Evolutionary conservation across 2,329 filamentous ascomycete genomes (phyloP), one percentile per base, ranked within the genome.

Genomic region (Pseudogymnoascus sp.): DNA sequence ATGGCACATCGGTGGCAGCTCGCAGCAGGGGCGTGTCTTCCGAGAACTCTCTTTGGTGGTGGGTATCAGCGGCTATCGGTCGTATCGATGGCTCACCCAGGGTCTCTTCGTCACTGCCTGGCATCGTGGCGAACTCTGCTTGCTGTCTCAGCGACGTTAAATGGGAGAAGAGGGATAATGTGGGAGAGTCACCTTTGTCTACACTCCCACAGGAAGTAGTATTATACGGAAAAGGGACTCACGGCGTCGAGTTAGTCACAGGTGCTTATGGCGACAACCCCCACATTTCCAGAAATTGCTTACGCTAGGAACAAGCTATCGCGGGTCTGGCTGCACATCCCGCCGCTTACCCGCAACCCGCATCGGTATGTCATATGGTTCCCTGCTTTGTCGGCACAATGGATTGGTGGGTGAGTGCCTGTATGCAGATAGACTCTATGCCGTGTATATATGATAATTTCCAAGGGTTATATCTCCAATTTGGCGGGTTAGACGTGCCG

Each of bases 1-100:
- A 62, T 9, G 57, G 57, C 15, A 57, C 25, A 60, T 62, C 57
- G 18, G 47, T 61, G 15, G 57, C 60, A 3, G 60, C 60, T 35
- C 20, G 47, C n/a, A 61, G 30, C 20, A 61, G 33, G 1, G 60
- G 47, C 1, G 60, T 61, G 35, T 58, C 47, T 41, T 61, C 60
- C 3, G 60, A 35, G 36, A 37, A 14, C 57, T 41, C 57, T 53
- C 47, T 5, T 53, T 28, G 47, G 47, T 33, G 47, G 8, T 53
- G 47, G n/a, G 5, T 28, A 15, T 53, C 47, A n/a, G 47, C 5
- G 47, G n/a, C n/a, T 53, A 53, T 53, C 28, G n/a, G 28, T 15
- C n/a, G 12, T 53, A 33, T 18, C 47, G 47, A 53, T 28, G 47
- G 9, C 25, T 33, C n/a, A n/a, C 25, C 47, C 6, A 12, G 28